Conservation (phyloP, 2,329 filamentous ascomycete genomes). For the Epichloe aotearoae region DNA sequence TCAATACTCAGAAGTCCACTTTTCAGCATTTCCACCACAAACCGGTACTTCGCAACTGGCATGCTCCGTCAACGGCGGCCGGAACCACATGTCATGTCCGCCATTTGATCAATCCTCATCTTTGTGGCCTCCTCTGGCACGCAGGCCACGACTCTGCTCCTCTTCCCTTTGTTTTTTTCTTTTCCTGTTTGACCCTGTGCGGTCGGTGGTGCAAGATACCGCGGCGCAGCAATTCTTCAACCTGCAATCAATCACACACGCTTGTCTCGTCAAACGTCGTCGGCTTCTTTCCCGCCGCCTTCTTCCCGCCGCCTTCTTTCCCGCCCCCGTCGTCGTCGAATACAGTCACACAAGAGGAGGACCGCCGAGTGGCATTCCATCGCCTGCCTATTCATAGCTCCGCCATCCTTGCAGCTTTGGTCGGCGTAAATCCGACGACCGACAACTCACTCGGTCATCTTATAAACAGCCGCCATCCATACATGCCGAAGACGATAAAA, state of each 20-base stretch:
- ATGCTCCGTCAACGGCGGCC: slow-evolving; percentile 5
- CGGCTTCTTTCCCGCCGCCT: background rate
- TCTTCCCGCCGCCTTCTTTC: background rate
- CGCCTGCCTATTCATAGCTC: background rate
- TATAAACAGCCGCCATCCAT: background rate
- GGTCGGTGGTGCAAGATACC: background rate
- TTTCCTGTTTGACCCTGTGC: background rate
- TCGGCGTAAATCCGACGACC: background rate
- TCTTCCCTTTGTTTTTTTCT: background rate
- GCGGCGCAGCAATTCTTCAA: background rate
- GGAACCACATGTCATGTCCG: slow-evolving; percentile 10
- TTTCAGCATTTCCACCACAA: background rate
- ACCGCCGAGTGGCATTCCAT: background rate
- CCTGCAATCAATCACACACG: background rate
- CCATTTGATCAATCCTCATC: slow-evolving; percentile 2
- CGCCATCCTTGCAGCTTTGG: background rate
- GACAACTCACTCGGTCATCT: background rate
- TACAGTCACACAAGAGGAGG: background rate
- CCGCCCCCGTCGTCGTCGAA: background rate
- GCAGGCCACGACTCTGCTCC: background rate
- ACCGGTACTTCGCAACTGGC: background rate
- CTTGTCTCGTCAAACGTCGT: background rate
- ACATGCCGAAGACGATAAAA: background rate
- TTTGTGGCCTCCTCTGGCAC: slow-evolving; percentile 3
- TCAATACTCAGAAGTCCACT: background rate